Conservation (phyloP, 2,329 filamentous ascomycete genomes). For the Hortaea werneckii region DNA sequence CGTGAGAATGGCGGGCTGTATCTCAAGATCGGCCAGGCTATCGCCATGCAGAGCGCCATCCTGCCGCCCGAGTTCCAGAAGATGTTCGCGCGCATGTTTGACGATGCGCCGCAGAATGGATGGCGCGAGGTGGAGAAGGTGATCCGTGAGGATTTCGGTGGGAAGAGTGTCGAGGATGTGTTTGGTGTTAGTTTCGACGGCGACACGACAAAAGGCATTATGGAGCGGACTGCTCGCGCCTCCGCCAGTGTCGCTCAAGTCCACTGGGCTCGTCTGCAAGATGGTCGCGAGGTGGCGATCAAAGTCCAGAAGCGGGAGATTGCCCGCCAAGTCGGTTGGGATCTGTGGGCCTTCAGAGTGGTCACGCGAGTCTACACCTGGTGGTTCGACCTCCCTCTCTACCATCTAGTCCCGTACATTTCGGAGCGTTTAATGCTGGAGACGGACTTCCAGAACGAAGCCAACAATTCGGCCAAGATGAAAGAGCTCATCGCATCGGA, state of each 20-base stretch:
- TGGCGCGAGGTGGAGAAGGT: conserved; percentile 82
- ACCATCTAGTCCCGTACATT: conserved; percentile 84
- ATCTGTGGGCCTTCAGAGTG: conserved; percentile 90
- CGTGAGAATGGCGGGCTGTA: conserved; percentile 85
- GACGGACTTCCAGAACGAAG: conserved; percentile 90
- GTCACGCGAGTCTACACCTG: conserved; percentile 73
- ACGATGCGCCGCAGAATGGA: conserved; percentile 86
- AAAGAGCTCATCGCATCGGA: conserved; percentile 64
- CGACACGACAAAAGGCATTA: conserved; percentile 47
- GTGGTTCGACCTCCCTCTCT: conserved; percentile 88
- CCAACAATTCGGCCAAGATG: conserved; percentile 80
- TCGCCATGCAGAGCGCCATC: conserved; percentile 95
- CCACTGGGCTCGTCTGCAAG: conserved; percentile 78
- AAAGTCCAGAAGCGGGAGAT: conserved; percentile 98
- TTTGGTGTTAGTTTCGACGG: conserved; percentile 72
- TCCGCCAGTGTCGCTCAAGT: conserved; percentile 94
- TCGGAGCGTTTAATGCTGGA: conserved; percentile 84
- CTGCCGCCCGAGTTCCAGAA: conserved; percentile 88
- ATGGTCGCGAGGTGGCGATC: conserved; percentile 85
- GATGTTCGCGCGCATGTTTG: conserved; percentile 96
- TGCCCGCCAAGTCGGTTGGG: conserved; percentile 80
- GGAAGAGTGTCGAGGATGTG: conserved; percentile 73
- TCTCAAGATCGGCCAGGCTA: conserved; percentile 94
- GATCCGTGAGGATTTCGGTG: conserved; percentile 76
- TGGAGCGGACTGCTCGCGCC: conserved; percentile 62